Conservation (phyloP, 805 yeast species). For the Metahyphopichia silvanorum region DNA sequence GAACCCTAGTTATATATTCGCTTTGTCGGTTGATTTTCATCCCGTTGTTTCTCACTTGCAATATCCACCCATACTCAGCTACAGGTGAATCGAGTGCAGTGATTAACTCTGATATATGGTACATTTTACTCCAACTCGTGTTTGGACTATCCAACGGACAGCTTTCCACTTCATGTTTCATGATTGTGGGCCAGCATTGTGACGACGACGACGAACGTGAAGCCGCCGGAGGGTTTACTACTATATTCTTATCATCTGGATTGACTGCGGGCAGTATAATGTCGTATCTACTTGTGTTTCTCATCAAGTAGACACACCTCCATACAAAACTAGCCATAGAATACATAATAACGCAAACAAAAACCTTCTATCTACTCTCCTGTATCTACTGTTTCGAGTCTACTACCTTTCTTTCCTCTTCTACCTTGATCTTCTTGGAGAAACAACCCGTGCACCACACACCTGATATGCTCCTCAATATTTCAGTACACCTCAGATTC, state of each 20-base stretch:
- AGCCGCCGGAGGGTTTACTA: conserved; percentile 93
- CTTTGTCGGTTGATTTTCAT: conserved; percentile 55
- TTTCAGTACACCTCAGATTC: too few species aligned
- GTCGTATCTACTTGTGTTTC: conserved; percentile 62
- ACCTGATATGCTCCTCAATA: too few species aligned
- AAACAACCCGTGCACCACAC: too few species aligned
- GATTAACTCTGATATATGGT: conserved; percentile 59
- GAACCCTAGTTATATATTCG: conserved; percentile 51
- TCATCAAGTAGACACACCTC: conserved; percentile 13
- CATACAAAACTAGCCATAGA: not conserved
- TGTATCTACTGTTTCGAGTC: too few species aligned
- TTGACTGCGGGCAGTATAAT: conserved; percentile 74
- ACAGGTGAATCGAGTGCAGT: conserved; percentile 33
- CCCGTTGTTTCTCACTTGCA: conserved; percentile 72
- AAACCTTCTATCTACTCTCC: too few species aligned
- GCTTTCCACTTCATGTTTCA: conserved; percentile 72
- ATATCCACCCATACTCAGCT: conserved; percentile 39
- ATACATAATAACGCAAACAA: too few species aligned
- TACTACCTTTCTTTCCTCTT: too few species aligned
- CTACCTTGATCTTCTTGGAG: too few species aligned
- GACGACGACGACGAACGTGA: conserved; percentile 68
- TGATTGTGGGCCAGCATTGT: conserved; percentile 61
- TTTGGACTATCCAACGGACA: conserved; percentile 93
- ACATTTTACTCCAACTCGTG: conserved; percentile 63
- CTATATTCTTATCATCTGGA: conserved; percentile 74